phyloP scores from a whole-genome alignment of 2,329 filamentous ascomycete species.

The Pseudogymnoascus sp. region DNA sequence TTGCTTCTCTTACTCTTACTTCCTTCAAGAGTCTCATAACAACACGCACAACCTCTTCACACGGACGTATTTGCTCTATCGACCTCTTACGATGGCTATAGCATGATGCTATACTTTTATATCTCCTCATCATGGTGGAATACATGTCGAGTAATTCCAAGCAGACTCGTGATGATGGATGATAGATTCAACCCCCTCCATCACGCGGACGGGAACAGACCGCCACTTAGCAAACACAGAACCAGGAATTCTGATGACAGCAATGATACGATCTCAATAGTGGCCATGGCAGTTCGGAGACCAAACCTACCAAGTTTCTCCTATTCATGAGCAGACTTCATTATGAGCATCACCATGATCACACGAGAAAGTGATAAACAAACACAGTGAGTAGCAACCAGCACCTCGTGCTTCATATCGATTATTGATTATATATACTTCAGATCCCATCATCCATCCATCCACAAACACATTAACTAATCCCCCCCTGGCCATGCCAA shows the following conservation, averaged over 20 bases:
- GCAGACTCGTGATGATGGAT: neutral
- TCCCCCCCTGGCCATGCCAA: slow-evolving; percentile 15
- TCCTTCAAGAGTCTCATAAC: neutral
- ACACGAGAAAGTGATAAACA: neutral
- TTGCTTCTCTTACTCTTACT: neutral
- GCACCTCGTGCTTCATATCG: neutral
- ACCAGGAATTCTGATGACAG: neutral
- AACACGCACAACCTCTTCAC: neutral
- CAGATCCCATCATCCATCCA: neutral
- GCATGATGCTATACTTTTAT: neutral
- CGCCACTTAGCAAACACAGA: neutral
- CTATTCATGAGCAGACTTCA: neutral
- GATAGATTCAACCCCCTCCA: neutral
- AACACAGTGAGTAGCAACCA: neutral
- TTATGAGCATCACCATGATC: neutral
- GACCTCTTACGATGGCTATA: neutral
- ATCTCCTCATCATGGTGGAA: neutral
- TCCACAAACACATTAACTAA: neutral
- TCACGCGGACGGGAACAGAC: neutral
- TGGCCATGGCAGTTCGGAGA: neutral
- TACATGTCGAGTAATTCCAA: neutral
- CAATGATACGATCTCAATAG: neutral
- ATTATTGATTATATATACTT: neutral
- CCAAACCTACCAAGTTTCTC: neutral
- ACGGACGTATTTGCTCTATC: neutral